Evolutionary conservation across 805 yeast genomes (phyloP).

Genomic region (Ogataea paradorogensis): DNA sequence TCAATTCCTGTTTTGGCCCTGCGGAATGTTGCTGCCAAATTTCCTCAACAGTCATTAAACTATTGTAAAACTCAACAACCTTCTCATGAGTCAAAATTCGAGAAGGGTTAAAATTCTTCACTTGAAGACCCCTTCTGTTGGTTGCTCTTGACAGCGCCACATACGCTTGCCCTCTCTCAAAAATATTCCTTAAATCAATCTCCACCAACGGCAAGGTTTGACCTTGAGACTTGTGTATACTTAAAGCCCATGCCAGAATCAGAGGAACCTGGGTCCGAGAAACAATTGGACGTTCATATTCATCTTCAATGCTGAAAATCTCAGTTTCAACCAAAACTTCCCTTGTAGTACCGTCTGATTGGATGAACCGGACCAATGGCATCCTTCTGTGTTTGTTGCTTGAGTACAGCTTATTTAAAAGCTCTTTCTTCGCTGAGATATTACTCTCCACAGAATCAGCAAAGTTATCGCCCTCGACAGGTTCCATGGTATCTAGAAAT

Average conservation of each 20-base stretch:
- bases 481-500: constrained; percentile 35
- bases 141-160: constrained; percentile 90
- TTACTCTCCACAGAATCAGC: constrained; percentile 28
- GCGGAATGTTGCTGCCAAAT: constrained; percentile 4
- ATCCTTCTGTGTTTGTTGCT: constrained; percentile 46
- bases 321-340: constrained; percentile 82
- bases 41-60: constrained; percentile 39
- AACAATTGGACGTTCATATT: constrained; percentile 62
- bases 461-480: constrained; percentile 5
- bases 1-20: background rate
- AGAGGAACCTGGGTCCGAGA: constrained; percentile 80
- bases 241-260: constrained; percentile 93
- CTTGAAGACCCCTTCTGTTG: constrained; percentile 77
- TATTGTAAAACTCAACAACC: constrained; percentile 67
- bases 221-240: constrained; percentile 96
- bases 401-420: constrained; percentile 41
- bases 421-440: constrained; percentile 45
- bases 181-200: constrained; percentile 72
- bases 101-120: constrained; percentile 61
- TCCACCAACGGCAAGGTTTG: constrained; percentile 74
- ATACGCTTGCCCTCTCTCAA: constrained; percentile 93
- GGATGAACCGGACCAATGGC: constrained; percentile 77
- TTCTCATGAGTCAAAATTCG: constrained; percentile 68
- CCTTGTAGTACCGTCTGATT: constrained; percentile 68
- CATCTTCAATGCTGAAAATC: constrained; percentile 77